A percentile compares a stretch with the other conserved stretches of the same genome.
Evolutionary conservation across 352 stramenopile species (phyloP).

Genomic region (Peronosclerospora sorghi): DNA sequence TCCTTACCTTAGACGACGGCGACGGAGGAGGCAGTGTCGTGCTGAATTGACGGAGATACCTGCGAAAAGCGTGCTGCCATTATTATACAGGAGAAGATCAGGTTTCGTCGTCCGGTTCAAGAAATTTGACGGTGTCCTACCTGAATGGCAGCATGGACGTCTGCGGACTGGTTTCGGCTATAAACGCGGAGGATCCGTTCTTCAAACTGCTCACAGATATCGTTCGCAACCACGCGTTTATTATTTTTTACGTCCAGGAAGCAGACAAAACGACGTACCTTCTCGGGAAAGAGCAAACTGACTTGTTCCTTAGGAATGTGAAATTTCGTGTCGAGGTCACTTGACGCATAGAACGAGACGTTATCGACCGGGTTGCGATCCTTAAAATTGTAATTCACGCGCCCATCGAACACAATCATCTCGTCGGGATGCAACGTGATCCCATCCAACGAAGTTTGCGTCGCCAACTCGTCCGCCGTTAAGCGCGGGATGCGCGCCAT

Average conservation of each 20-base stretch:
- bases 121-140: constrained; percentile 12
- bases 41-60: constrained; percentile 50
- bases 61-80: constrained; percentile 43
- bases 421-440: constrained; percentile 48
- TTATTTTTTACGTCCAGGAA: no score
- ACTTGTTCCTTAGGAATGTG: constrained; percentile 75
- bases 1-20: constrained; percentile 51
- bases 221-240: background rate
- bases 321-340: constrained; percentile 48
- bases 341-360: constrained; percentile 74
- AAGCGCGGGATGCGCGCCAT: constrained; percentile 38
- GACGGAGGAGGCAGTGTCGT: constrained; percentile 54
- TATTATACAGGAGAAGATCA: background rate
- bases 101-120: background rate
- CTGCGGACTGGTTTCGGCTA: constrained; percentile 39
- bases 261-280: constrained; percentile 26
- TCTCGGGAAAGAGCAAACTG: constrained; percentile 71
- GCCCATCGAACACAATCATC: constrained; percentile 69
- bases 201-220: constrained; percentile 41
- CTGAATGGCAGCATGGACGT: constrained; percentile 47
- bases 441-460: constrained; percentile 27
- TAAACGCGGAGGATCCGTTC: constrained; percentile 74
- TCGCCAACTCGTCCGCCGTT: constrained; percentile 49
- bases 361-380: constrained; percentile 79
- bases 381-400: constrained; percentile 79